Evolutionary conservation across 1,139 yeast genomes (phyloP).

Genomic region (Geotrichum siamense): DNA sequence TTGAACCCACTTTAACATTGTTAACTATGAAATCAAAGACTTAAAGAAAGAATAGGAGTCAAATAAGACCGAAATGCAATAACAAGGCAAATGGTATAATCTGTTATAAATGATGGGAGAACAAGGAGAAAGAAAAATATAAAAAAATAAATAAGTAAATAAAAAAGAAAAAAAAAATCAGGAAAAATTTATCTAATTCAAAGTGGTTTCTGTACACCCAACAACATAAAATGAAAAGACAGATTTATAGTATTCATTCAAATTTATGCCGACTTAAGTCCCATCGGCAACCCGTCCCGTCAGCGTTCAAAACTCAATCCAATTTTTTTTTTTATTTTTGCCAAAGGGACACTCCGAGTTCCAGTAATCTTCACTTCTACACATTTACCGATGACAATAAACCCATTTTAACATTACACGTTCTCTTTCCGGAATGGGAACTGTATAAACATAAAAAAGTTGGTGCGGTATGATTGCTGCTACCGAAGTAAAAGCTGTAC

Average conservation of each 20-base stretch:
- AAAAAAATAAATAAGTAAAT: not conserved
- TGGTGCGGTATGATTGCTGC: not conserved
- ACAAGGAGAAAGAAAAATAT: not conserved
- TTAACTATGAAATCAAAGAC: too few relatives aligned
- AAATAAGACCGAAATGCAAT: not conserved
- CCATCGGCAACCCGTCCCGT: too few relatives aligned
- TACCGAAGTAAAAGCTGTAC: too few relatives aligned
- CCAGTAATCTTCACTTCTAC: too few relatives aligned
- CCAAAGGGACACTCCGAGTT: too few relatives aligned
- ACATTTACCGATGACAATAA: too few relatives aligned
- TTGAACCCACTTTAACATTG: constrained; percentile 79
- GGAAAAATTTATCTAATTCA: too few relatives aligned
- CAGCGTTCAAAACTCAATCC: too few relatives aligned
- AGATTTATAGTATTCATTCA: not conserved
- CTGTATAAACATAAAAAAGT: not conserved
- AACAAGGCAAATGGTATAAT: not conserved
- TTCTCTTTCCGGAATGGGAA: not conserved
- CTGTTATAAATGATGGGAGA: not conserved
- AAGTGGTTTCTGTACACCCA: too few relatives aligned
- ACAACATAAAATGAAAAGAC: not conserved
- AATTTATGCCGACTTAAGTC: too few relatives aligned
- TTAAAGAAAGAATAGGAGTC: not conserved
- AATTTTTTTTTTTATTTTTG: too few relatives aligned
- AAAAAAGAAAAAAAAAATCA: not conserved
- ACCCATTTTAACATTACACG: not conserved